phyloP scores from a whole-genome alignment of 139 green algal species.

The Limnomonas spitsbergensis region DNA sequence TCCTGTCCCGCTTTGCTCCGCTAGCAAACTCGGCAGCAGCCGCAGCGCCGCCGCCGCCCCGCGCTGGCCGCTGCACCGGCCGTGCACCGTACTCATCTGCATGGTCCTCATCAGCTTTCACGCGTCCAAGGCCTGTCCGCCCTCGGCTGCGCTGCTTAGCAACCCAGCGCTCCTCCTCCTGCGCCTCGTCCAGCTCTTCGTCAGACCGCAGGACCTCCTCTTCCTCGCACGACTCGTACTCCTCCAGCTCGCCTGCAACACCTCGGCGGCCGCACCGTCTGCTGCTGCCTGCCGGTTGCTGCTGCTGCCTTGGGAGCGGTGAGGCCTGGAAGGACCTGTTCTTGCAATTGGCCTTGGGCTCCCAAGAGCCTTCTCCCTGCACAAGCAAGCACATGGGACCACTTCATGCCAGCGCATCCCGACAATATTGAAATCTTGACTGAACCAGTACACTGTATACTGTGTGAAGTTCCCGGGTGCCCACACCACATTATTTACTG shows the following conservation, averaged over 20 bases:
- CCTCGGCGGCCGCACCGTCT: constrained; percentile 4
- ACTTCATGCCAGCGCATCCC: neutral
- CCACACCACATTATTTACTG: too few relatives aligned
- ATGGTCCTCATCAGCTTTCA: neutral
- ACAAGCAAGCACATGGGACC: neutral
- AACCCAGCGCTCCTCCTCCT: neutral
- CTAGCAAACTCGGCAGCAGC: neutral
- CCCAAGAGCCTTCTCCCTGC: constrained; percentile 69
- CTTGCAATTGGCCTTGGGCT: constrained; percentile 48
- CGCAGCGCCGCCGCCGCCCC: too few relatives aligned
- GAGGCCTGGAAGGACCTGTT: constrained; percentile 16
- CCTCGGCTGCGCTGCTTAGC: neutral
- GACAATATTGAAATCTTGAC: too few relatives aligned
- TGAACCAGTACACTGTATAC: too few relatives aligned
- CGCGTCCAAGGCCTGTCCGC: neutral
- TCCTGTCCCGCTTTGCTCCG: neutral
- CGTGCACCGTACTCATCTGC: neutral
- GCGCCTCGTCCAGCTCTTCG: neutral
- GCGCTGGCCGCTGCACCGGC: neutral
- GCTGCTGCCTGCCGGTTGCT: neutral
- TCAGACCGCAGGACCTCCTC: neutral
- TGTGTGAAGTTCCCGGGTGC: too few relatives aligned
- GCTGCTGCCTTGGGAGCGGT: neutral
- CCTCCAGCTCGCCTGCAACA: neutral
- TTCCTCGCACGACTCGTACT: neutral